A percentile compares a stretch with the other conserved stretches of the same genome.
These are phyloP conservation scores for Saturnispora galanensis DNA, from an alignment of 805 yeast genomes.

Conservation along the genomic window DNA sequence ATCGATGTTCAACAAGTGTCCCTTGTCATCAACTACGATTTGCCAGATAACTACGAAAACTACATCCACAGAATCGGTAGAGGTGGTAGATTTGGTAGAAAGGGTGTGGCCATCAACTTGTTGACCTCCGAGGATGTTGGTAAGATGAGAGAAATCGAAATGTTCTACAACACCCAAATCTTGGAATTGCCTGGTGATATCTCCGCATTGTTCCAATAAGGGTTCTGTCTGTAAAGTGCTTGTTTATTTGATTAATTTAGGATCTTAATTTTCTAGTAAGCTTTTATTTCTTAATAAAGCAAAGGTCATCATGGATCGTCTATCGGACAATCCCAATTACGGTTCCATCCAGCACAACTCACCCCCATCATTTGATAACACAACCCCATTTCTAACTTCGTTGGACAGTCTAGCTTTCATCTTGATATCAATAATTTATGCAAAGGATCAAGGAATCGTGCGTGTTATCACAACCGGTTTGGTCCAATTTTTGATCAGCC, in stretches of 20 bases:
- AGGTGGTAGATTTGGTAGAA: constrained; percentile 97
- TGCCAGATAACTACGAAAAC: constrained; percentile 84
- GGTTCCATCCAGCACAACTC: no score
- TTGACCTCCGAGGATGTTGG: constrained; percentile 72
- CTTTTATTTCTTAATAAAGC: neutral
- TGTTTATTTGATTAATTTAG: neutral
- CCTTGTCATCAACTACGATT: constrained; percentile 86
- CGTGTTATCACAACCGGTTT: neutral
- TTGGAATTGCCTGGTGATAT: constrained; percentile 75
- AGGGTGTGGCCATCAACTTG: constrained; percentile 95
- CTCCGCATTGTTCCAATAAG: constrained; percentile 8
- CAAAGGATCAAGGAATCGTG: neutral
- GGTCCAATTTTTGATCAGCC: neutral
- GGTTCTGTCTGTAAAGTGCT: no score
- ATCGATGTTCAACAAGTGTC: constrained; percentile 97
- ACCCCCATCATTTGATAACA: no score
- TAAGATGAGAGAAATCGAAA: constrained; percentile 77
- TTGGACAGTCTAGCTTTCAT: neutral
- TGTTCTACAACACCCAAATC: constrained; percentile 79
- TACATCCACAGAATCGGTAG: constrained; percentile 97
- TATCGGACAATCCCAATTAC: no score
- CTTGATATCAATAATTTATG: neutral
- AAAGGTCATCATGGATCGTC: neutral
- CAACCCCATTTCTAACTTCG: neutral
- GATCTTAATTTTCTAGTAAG: neutral